Evolutionary conservation across 2,329 filamentous ascomycete genomes (phyloP).

Genomic region (Ophiostoma montium): DNA sequence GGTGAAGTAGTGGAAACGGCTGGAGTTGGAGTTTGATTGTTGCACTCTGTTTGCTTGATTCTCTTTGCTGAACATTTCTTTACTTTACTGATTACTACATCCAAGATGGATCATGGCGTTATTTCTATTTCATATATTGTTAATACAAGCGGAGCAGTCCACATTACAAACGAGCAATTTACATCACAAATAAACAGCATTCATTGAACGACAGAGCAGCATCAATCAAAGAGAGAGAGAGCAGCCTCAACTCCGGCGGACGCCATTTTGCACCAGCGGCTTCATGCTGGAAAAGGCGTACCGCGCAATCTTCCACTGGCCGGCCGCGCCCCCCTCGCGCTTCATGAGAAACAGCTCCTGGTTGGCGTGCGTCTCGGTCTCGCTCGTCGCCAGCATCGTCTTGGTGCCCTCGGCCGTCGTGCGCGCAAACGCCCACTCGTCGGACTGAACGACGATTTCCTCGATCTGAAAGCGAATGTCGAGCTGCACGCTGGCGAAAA

Average conservation of each 20-base stretch:
- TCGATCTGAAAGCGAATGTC: neutral
- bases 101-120: too few relatives aligned
- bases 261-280: conserved; percentile 1
- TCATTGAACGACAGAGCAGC: too few relatives aligned
- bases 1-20: neutral
- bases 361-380: neutral
- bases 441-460: conserved; percentile 2
- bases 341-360: conserved; percentile 5
- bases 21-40: too few relatives aligned
- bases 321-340: neutral
- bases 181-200: too few relatives aligned
- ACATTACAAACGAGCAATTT: too few relatives aligned
- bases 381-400: too few relatives aligned
- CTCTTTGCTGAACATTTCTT: too few relatives aligned
- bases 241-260: neutral
- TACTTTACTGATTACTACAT: too few relatives aligned
- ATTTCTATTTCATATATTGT: too few relatives aligned
- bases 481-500: conserved; percentile 3
- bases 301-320: conserved; percentile 4
- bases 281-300: conserved; percentile 6
- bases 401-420: conserved; percentile 2
- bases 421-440: conserved; percentile 3
- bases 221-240: too few relatives aligned
- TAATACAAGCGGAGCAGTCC: too few relatives aligned
- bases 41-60: too few relatives aligned